Conservation (phyloP, 768 basidiomycete genomes). For the Mycena albidolilacea region DNA sequence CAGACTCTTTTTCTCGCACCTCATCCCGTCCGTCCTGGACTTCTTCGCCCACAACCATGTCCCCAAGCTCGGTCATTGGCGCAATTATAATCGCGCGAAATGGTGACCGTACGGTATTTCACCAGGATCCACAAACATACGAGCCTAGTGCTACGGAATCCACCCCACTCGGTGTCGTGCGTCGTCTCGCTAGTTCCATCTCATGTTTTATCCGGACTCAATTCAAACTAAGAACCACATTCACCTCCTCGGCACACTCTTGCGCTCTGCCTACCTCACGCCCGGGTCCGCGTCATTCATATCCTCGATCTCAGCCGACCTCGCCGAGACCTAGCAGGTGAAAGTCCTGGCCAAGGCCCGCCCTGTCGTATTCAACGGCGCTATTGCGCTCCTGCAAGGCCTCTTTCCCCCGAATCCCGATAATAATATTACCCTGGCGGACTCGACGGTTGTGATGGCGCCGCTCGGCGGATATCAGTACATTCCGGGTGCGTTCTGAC, state of each 20-base stretch:
- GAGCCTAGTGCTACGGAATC: conserved; percentile 54
- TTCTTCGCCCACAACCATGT: too few species aligned
- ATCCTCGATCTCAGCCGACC: conserved; percentile 71
- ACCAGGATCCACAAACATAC: conserved; percentile 82
- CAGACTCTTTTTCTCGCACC: too few species aligned
- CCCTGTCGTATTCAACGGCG: conserved; percentile 87
- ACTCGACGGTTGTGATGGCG: conserved; percentile 78
- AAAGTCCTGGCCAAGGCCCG: conserved; percentile 87
- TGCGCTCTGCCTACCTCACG: conserved; percentile 79
- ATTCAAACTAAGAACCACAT: conserved; percentile 69
- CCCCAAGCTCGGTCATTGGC: conserved; percentile 71
- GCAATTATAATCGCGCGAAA: conserved; percentile 85
- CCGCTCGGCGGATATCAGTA: conserved; percentile 92
- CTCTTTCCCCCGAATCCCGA: conserved; percentile 84
- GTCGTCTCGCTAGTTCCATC: not conserved
- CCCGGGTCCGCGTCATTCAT: conserved; percentile 80
- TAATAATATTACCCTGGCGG: conserved; percentile 84
- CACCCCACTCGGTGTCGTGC: conserved; percentile 31
- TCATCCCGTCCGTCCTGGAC: too few species aligned
- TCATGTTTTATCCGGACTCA: not conserved
- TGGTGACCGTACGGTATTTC: conserved; percentile 78
- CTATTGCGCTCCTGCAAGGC: conserved; percentile 88
- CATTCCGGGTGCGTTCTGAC: conserved; percentile 68
- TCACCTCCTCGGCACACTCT: conserved; percentile 70
- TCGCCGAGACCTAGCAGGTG: conserved; percentile 82